Evolutionary conservation across 306 rosid genomes (phyloP).

Genomic region (Medicago lupulina): DNA sequence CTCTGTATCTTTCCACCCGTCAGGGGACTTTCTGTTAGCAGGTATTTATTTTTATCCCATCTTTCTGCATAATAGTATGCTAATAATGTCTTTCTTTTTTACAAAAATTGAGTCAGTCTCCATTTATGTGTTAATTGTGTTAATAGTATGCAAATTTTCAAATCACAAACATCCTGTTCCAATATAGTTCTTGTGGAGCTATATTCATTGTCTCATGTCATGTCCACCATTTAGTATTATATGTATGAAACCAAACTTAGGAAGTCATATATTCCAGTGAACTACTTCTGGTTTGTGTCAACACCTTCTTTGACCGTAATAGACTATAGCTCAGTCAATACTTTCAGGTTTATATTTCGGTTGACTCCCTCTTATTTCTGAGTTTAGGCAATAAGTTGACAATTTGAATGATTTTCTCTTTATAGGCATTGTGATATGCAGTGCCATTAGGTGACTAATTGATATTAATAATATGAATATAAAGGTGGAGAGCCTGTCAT

Average conservation of each 20-base stretch:
- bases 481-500: not conserved
- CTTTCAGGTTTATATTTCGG: conserved; percentile 6
- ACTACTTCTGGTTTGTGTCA: conserved; percentile 19
- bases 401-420: conserved; percentile 36
- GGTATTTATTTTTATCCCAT: conserved; percentile 54
- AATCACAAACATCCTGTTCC: conserved; percentile 3
- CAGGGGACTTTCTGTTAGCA: conserved; percentile 90
- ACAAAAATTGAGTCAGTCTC: conserved; percentile 30
- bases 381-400: conserved; percentile 12
- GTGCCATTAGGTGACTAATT: not conserved
- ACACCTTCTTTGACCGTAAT: not conserved
- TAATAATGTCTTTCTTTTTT: not conserved
- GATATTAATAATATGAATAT: not conserved
- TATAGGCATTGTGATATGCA: conserved; percentile 2
- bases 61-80: conserved; percentile 13
- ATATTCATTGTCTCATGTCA: not conserved
- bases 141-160: conserved; percentile 30
- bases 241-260: conserved; percentile 23
- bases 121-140: conserved; percentile 4
- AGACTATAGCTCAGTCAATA: not conserved
- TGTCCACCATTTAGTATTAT: conserved; percentile 16
- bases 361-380: conserved; percentile 24
- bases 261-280: conserved; percentile 25
- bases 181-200: not conserved
- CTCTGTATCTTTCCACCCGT: conserved; percentile 87